A percentile compares a stretch with the other conserved stretches of the same genome.
phyloP scores from a whole-genome alignment of 108 stramenopile species.

The Cyclotella distinguenda region DNA sequence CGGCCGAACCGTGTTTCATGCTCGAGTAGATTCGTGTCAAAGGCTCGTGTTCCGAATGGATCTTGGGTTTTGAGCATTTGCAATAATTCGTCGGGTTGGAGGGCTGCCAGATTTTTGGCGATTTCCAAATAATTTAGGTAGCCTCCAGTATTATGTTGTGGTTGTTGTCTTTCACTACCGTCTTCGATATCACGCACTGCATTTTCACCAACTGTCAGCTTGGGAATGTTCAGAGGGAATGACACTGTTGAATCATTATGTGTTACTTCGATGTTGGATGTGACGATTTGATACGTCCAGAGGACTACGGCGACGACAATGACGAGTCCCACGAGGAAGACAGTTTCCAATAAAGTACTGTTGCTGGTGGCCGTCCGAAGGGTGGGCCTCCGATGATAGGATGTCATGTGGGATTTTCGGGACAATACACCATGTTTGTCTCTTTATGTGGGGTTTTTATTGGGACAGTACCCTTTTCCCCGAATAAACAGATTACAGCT shows the following conservation, averaged over 20 bases:
- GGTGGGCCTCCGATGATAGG: slow-evolving; percentile 13
- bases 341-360: slow-evolving; percentile 32
- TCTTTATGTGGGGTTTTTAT: no score
- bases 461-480: no score
- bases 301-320: slow-evolving; percentile 20
- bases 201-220: not conserved
- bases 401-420: no score
- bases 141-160: slow-evolving; percentile 20
- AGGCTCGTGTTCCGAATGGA: slow-evolving; percentile 70
- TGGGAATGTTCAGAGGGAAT: slow-evolving; percentile 9
- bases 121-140: slow-evolving; percentile 15
- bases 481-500: no score
- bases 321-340: slow-evolving; percentile 38
- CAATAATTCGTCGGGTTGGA: slow-evolving; percentile 51
- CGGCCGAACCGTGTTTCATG: slow-evolving; percentile 50
- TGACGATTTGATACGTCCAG: slow-evolving; percentile 29
- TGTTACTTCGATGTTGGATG: slow-evolving; percentile 3
- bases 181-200: not conserved
- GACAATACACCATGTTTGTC: no score
- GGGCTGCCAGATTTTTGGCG: slow-evolving; percentile 56
- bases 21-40: slow-evolving; percentile 55
- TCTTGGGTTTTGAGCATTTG: slow-evolving; percentile 50
- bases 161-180: no score
- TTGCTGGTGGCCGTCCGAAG: slow-evolving; percentile 37
- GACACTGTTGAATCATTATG: not conserved